Conservation (phyloP, 148 eudicot species). For the Fagopyrum tataricum region DNA sequence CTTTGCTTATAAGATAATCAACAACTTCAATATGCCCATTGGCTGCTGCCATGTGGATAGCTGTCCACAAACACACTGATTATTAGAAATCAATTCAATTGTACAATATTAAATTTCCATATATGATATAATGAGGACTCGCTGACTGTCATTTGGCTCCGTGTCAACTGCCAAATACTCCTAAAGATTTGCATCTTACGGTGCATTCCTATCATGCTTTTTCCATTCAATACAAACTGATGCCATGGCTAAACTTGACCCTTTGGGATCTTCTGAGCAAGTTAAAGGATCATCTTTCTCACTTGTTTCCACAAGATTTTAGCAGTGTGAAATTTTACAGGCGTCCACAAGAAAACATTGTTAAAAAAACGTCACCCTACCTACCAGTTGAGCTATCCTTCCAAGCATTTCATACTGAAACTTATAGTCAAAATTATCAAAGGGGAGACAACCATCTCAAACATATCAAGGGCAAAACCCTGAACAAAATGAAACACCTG, state of each 20-base stretch:
- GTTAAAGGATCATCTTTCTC: constrained; percentile 2
- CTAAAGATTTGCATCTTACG: background rate
- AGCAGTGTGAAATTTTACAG: background rate
- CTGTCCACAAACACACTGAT: constrained; percentile 31
- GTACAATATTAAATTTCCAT: background rate
- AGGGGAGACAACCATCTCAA: background rate
- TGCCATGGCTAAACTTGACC: background rate
- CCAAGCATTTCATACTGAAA: background rate
- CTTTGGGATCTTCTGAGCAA: background rate
- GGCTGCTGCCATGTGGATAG: constrained; percentile 98
- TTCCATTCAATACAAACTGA: background rate
- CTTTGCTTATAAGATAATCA: constrained; percentile 62
- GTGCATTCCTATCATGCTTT: background rate
- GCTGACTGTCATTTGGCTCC: background rate
- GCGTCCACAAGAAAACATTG: background rate
- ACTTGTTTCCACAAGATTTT: background rate
- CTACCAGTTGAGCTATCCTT: background rate
- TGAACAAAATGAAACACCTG: constrained; percentile 37
- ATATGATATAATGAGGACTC: background rate
- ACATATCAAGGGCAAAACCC: background rate
- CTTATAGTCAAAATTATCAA: background rate
- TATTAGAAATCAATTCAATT: background rate
- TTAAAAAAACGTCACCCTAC: background rate
- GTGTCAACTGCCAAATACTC: background rate
- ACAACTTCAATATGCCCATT: constrained; percentile 78